Percentiles rank a stretch among this genome's conserved stretches.
Conservation (phyloP, 495 filamentous ascomycete genomes). For the Aspergillus bridgeri region DNA sequence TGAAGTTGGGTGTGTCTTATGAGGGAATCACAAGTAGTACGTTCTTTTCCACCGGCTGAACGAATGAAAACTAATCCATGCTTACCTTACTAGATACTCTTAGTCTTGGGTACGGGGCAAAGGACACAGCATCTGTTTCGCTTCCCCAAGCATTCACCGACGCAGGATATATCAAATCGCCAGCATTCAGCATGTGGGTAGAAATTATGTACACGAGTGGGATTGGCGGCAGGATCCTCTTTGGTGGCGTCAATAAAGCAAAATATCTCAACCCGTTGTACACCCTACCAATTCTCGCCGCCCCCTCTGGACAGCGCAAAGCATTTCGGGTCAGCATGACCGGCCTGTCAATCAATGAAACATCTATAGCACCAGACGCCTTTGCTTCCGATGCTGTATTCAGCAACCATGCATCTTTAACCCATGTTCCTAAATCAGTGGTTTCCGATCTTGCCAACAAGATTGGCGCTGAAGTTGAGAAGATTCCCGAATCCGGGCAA, state of each 20-base stretch:
- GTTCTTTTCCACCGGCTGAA: not conserved
- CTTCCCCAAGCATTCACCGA: not conserved
- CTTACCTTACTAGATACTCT: not conserved
- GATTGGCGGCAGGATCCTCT: not conserved
- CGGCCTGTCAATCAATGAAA: not conserved
- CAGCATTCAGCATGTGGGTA: constrained; percentile 3
- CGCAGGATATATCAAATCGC: not conserved
- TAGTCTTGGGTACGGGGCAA: not conserved
- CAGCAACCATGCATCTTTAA: not conserved
- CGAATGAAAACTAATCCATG: too few relatives aligned
- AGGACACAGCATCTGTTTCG: not conserved
- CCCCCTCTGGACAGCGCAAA: not conserved
- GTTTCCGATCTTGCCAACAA: not conserved
- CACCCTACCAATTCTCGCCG: not conserved
- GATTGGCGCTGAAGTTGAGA: not conserved
- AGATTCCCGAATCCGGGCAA: not conserved
- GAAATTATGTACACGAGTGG: not conserved
- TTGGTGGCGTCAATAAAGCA: constrained; percentile 1
- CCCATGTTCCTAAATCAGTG: not conserved
- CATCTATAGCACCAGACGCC: not conserved
- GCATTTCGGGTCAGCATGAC: not conserved
- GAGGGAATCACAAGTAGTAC: not conserved
- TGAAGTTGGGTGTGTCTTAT: not conserved
- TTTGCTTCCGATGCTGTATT: not conserved
- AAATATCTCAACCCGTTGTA: not conserved